Evolutionary conservation across 768 basidiomycete species (phyloP).

Genomic region (Tricholoma sp.): DNA sequence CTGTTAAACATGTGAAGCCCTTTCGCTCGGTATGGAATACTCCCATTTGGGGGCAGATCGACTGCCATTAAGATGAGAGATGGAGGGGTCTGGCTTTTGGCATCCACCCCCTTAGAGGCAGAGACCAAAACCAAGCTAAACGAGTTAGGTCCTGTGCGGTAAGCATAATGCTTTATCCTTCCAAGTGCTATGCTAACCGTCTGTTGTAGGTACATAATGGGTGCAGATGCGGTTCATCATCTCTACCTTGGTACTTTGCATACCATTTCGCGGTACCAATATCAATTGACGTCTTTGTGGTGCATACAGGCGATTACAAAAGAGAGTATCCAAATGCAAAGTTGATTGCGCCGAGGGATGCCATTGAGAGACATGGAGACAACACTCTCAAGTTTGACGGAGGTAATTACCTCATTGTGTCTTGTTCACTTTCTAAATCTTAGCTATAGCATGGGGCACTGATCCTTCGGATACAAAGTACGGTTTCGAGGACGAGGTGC

Average conservation of each 20-base stretch:
- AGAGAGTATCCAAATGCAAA: slow-evolving; percentile 60
- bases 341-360: slow-evolving; percentile 56
- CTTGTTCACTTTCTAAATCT: neutral
- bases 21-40: slow-evolving; percentile 54
- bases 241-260: slow-evolving; percentile 42
- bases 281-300: neutral
- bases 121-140: slow-evolving; percentile 58
- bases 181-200: neutral
- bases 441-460: slow-evolving; percentile 40
- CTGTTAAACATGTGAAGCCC: slow-evolving; percentile 32
- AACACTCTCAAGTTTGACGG: slow-evolving; percentile 54
- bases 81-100: slow-evolving; percentile 71
- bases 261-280: neutral
- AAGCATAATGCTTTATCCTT: slow-evolving; percentile 8
- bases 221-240: slow-evolving; percentile 50
- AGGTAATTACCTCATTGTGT: slow-evolving; percentile 29
- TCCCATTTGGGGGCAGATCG: slow-evolving; percentile 74
- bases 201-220: slow-evolving; percentile 45
- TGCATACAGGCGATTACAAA: slow-evolving; percentile 46
- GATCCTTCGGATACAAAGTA: slow-evolving; percentile 54
- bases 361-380: slow-evolving; percentile 40
- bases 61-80: slow-evolving; percentile 66
- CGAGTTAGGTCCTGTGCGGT: slow-evolving; percentile 65
- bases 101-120: slow-evolving; percentile 61
- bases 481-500: slow-evolving; percentile 65